These are phyloP conservation scores for Metarhizium sp. DNA, from an alignment of 2,329 filamentous ascomycete species.

Conservation along the genomic window DNA sequence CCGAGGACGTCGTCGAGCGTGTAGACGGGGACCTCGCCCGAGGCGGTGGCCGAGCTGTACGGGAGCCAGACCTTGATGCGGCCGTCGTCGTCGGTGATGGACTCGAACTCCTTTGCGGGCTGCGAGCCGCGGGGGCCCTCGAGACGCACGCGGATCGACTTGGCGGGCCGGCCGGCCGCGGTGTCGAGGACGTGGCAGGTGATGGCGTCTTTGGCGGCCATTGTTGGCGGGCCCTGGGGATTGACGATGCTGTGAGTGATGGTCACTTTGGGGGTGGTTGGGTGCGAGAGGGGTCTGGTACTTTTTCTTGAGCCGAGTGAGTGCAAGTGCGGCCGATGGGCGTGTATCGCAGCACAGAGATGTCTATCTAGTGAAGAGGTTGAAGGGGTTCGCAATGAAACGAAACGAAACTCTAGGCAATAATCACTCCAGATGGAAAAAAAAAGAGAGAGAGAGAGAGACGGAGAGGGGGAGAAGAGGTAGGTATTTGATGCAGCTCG, in stretches of 20 bases:
- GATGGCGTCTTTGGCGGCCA: slow-evolving; percentile 50
- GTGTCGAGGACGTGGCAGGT: slow-evolving; percentile 86
- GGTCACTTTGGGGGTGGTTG: too few species aligned
- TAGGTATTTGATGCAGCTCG: neutral
- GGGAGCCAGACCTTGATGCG: slow-evolving; percentile 62
- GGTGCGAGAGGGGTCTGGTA: too few species aligned
- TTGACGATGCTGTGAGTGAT: too few species aligned
- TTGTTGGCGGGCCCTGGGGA: neutral
- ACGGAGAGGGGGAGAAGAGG: neutral
- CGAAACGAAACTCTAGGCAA: too few species aligned
- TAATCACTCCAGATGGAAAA: too few species aligned
- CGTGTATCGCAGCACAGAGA: too few species aligned
- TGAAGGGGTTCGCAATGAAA: neutral
- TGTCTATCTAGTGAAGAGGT: too few species aligned
- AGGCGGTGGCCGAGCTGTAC: slow-evolving; percentile 38
- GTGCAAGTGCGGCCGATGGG: too few species aligned
- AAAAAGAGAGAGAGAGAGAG: neutral
- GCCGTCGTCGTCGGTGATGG: slow-evolving; percentile 67
- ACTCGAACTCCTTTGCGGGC: slow-evolving; percentile 40
- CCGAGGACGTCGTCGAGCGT: slow-evolving; percentile 47
- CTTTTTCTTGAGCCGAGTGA: too few species aligned
- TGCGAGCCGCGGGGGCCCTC: slow-evolving; percentile 28
- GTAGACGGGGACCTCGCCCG: slow-evolving; percentile 48
- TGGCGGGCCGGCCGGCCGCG: slow-evolving; percentile 59
- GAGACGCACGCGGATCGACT: slow-evolving; percentile 57